Evolutionary conservation across 176 grass and related monocot genomes (phyloP).

Genomic region (Eleusine indica): DNA sequence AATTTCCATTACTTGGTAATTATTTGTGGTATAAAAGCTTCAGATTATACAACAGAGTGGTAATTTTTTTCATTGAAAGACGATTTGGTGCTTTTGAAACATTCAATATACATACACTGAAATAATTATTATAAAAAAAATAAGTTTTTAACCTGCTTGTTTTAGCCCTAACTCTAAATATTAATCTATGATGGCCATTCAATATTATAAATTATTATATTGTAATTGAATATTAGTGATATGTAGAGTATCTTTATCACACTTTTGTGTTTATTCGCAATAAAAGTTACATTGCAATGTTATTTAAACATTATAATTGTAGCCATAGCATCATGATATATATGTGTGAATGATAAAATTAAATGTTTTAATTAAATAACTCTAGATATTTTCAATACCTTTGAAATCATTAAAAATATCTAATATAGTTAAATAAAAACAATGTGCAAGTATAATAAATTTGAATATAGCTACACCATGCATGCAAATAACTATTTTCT

Average conservation of each 20-base stretch:
- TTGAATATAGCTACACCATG: not conserved
- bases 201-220: not conserved
- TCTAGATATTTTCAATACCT: not conserved
- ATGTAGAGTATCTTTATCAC: not conserved
- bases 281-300: not conserved
- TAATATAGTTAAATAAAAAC: not conserved
- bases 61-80: not conserved
- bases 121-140: not conserved
- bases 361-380: not conserved
- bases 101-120: not conserved
- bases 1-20: not conserved
- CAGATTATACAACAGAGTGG: not conserved
- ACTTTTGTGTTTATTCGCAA: not conserved
- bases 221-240: not conserved
- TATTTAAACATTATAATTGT: not conserved
- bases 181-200: not conserved
- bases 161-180: not conserved
- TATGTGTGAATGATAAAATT: not conserved
- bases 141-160: not conserved
- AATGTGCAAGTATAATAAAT: not conserved
- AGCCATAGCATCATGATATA: not conserved
- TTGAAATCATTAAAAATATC: not conserved
- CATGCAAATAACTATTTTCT: not conserved
- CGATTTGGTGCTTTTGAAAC: not conserved
- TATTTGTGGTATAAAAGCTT: not conserved